A percentile compares a stretch with the other conserved stretches of the same genome.
phyloP scores from a whole-genome alignment of 441 rosid genomes.

The Populus tomentosa region DNA sequence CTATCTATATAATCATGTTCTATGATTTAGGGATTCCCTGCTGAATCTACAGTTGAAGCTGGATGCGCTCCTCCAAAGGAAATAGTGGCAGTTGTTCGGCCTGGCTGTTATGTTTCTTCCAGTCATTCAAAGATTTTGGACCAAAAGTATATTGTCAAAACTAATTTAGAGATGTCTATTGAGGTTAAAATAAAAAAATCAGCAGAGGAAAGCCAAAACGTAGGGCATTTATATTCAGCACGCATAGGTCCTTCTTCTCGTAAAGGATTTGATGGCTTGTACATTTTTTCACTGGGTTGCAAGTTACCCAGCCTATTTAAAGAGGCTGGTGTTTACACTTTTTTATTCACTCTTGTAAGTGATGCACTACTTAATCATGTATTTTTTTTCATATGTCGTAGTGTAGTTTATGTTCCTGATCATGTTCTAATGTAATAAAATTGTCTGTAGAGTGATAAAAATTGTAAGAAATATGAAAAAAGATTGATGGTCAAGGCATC shows the following conservation, averaged over 20 bases:
- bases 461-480: conserved; percentile 32
- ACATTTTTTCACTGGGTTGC: conserved; percentile 42
- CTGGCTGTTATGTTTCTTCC: conserved; percentile 39
- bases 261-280: conserved; percentile 50
- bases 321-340: conserved; percentile 47
- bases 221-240: conserved; percentile 19
- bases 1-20: background rate
- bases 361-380: background rate
- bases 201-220: conserved; percentile 18
- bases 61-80: conserved; percentile 42
- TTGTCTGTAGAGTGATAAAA: conserved; percentile 32
- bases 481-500: conserved; percentile 46
- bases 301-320: conserved; percentile 33
- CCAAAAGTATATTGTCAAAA: conserved; percentile 50
- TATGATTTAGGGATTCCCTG: conserved; percentile 47
- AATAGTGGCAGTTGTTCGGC: conserved; percentile 73
- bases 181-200: conserved; percentile 27
- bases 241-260: conserved; percentile 31
- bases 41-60: conserved; percentile 33
- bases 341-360: conserved; percentile 54
- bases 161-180: conserved; percentile 43
- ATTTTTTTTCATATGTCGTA: background rate
- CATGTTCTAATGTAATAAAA: conserved; percentile 10
- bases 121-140: conserved; percentile 37
- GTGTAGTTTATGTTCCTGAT: background rate